Percentiles rank a stretch among this genome's conserved stretches.
These are phyloP conservation scores for Thuja plicata DNA, from an alignment of 83 land plant species.

Conservation along the genomic window DNA sequence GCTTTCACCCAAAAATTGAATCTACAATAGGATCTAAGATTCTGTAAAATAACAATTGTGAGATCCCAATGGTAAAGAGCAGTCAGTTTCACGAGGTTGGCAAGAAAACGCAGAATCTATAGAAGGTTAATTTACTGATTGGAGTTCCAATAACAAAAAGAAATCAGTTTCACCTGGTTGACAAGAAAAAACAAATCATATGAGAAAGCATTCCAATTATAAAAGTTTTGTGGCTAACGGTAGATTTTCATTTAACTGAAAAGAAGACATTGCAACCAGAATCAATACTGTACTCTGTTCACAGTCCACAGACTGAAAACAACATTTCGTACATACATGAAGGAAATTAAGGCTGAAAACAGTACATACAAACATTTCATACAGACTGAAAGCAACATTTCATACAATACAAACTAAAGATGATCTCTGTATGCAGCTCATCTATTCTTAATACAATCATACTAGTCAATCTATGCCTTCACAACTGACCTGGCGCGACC, in stretches of 20 bases:
- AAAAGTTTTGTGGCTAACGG: not conserved
- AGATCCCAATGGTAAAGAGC: not conserved
- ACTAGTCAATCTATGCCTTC: not conserved
- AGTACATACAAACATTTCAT: not conserved
- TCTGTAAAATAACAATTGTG: not conserved
- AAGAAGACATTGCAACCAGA: too few species aligned
- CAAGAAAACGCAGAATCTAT: too few species aligned
- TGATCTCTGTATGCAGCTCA: not conserved
- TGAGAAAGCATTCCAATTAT: not conserved
- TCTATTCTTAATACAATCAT: not conserved
- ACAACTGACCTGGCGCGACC: not conserved
- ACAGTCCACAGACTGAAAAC: too few species aligned
- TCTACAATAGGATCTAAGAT: too few species aligned
- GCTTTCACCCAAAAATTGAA: not conserved
- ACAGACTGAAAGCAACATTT: too few species aligned
- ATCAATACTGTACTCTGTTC: too few species aligned
- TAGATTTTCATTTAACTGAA: not conserved
- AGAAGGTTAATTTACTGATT: too few species aligned
- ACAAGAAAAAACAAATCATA: too few species aligned
- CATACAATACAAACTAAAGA: not conserved
- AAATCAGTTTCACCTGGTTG: too few species aligned
- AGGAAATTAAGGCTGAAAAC: not conserved
- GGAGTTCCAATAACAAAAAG: too few species aligned
- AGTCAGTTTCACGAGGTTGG: not conserved
- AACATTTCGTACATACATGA: not conserved